Evolutionary conservation across 345 rosid genomes (phyloP).

Genomic region (Eucalyptus cloeziana): DNA sequence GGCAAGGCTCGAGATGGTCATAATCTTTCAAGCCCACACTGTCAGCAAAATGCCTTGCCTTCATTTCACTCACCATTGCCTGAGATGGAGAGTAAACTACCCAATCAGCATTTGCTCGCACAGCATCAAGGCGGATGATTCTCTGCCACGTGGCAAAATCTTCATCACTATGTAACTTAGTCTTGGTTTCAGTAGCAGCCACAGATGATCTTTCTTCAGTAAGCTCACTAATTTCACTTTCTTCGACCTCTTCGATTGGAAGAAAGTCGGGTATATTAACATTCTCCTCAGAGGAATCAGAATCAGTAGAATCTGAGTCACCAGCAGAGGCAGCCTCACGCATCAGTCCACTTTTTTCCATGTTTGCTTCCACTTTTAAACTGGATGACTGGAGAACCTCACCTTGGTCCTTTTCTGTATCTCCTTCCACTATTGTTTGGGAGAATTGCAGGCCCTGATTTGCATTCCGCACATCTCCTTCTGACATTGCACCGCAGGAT

Average conservation of each 20-base stretch:
- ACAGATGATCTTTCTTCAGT: constrained; percentile 13
- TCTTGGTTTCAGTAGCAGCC: constrained; percentile 9
- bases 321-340: constrained; percentile 30
- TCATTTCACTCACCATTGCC: constrained; percentile 43
- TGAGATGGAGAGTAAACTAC: constrained; percentile 52
- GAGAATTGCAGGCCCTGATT: background rate
- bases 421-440: background rate
- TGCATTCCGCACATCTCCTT: background rate
- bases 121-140: constrained; percentile 86
- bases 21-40: constrained; percentile 61
- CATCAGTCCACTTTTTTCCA: constrained; percentile 30
- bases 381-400: background rate
- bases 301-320: constrained; percentile 42
- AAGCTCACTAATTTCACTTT: constrained; percentile 4
- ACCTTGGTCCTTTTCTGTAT: background rate
- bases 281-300: constrained; percentile 45
- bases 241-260: constrained; percentile 16
- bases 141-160: constrained; percentile 82
- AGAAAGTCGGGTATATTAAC: constrained; percentile 28
- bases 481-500: background rate
- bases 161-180: constrained; percentile 36
- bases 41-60: constrained; percentile 49
- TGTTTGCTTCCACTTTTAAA: constrained; percentile 15
- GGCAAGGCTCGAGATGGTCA: constrained; percentile 75
- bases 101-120: constrained; percentile 87